Evolutionary conservation across 2,329 filamentous ascomycete genomes (phyloP), one percentile per base, ranked within the genome.

Genomic region (Aspergillus fijiensis): DNA sequence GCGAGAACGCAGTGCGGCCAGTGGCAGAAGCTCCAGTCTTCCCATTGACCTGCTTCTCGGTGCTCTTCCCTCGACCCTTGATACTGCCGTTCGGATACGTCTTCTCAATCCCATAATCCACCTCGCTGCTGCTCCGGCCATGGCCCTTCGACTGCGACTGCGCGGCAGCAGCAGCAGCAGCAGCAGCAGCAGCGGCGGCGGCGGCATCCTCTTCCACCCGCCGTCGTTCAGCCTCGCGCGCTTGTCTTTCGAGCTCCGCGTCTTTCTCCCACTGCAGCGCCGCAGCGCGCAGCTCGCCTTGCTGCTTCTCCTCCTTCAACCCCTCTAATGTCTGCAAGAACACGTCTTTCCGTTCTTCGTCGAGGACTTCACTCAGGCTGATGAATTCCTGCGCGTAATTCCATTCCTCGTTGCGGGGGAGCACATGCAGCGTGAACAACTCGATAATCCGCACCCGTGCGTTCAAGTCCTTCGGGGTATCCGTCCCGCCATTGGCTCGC

Each of bases 321-420:
- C 87, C 89, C 72, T 96, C 87, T 16, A 98, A 81, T 4, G 93
- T 94, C 68, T 94, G 89, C 16, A 96, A 79, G 74, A 98, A 97
- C 0, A 91, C 88, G 69, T 98, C 92, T 63, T 91, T 87, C 49
- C 91, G 86, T 78, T 98, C 95, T 55, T 97, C 94, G 73, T 98
- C 94, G 1, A 99, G 83, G 27, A 96, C 87, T 51, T 94, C 88
- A 74, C 88, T 95, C 70, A 92, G 86, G 69, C 84, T 87, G 70
- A 98, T 96, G 74, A 98, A 98, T 68, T 96, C 91, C 61, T 87
- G 86, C 4, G 95, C 92, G 69, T 97, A 97, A 60, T 96, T 91
- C 95, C 95, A 99, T 77, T 98, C 92, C 58, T 91, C 88, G 68
- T 97, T 98, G 56, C 92, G 85, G 5, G 94, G 87, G n/a, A 99